phyloP scores from a whole-genome alignment of 2,329 filamentous ascomycete genomes.

The Chaetothyriales sp. region DNA sequence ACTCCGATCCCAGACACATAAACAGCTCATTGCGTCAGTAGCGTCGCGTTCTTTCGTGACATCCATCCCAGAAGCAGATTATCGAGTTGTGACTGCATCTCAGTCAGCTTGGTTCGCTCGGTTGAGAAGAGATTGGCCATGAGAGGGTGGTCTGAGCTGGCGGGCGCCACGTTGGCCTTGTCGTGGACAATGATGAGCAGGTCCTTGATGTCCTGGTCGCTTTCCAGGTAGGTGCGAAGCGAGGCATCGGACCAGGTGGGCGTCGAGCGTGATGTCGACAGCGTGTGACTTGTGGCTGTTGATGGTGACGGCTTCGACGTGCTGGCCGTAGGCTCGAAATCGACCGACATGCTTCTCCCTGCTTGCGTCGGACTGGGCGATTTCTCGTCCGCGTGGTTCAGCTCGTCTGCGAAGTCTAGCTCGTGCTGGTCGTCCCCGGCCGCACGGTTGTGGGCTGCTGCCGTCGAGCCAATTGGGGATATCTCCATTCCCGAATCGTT shows the following conservation, averaged over 20 bases:
- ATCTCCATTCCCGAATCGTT: conserved; percentile 58
- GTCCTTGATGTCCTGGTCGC: conserved; percentile 76
- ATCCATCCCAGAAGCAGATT: conserved; percentile 74
- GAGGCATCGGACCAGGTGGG: conserved; percentile 76
- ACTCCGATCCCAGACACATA: not conserved
- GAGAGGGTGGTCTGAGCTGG: conserved; percentile 71
- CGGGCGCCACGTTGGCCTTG: conserved; percentile 68
- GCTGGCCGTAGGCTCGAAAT: conserved; percentile 21
- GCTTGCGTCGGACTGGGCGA: conserved; percentile 52
- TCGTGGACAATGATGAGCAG: conserved; percentile 86
- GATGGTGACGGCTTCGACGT: conserved; percentile 19
- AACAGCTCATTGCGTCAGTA: conserved; percentile 6
- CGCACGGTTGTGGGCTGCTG: conserved; percentile 3
- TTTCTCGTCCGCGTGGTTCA: conserved; percentile 52
- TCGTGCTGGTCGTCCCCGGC: conserved; percentile 26
- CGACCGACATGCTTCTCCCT: conserved; percentile 21
- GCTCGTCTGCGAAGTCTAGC: not conserved
- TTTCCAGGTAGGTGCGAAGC: conserved; percentile 80
- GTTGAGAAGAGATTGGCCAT: conserved; percentile 69
- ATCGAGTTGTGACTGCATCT: conserved; percentile 83
- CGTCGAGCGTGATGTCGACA: conserved; percentile 40
- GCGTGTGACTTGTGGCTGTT: conserved; percentile 41
- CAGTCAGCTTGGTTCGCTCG: conserved; percentile 70
- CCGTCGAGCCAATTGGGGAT: conserved; percentile 39
- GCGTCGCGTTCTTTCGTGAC: conserved; percentile 26